These are phyloP conservation scores for Euphorbia pulcherrima DNA, from an alignment of 345 rosid species.

Conservation along the genomic window DNA sequence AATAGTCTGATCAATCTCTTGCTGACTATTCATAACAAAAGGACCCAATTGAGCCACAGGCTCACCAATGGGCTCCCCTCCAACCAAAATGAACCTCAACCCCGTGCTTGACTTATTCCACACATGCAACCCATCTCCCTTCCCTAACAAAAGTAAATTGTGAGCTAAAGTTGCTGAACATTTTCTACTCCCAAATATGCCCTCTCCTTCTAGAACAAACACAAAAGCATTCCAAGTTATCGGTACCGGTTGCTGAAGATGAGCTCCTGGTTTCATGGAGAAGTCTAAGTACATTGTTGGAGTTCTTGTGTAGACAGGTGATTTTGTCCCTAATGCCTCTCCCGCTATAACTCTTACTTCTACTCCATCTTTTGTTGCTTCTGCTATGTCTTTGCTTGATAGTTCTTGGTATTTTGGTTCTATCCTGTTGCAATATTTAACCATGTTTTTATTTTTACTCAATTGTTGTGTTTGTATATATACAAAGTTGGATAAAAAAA, in stretches of 20 bases:
- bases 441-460: too few species aligned
- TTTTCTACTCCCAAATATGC: constrained; percentile 45
- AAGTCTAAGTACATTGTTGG: constrained; percentile 95
- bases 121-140: constrained; percentile 61
- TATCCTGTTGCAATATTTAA: constrained; percentile 37
- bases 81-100: constrained; percentile 68
- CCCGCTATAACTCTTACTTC: constrained; percentile 81
- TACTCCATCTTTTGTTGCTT: constrained; percentile 57
- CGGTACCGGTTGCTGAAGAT: constrained; percentile 60
- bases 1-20: constrained; percentile 63
- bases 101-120: constrained; percentile 61
- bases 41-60: constrained; percentile 76
- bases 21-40: constrained; percentile 85
- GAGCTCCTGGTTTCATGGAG: constrained; percentile 58
- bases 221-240: constrained; percentile 66
- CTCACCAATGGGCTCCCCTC: constrained; percentile 74
- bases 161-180: constrained; percentile 42
- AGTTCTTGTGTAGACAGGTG: constrained; percentile 71
- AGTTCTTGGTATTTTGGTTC: constrained; percentile 85
- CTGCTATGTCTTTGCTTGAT: constrained; percentile 53
- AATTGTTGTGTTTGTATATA: too few species aligned
- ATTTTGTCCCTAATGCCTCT: constrained; percentile 65
- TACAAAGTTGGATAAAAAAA: too few species aligned
- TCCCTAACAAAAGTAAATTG: constrained; percentile 51
- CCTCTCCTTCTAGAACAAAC: constrained; percentile 74